Evolutionary conservation across 139 green algal genomes (phyloP).

Genomic region (Chlamydomonas schloesseri): DNA sequence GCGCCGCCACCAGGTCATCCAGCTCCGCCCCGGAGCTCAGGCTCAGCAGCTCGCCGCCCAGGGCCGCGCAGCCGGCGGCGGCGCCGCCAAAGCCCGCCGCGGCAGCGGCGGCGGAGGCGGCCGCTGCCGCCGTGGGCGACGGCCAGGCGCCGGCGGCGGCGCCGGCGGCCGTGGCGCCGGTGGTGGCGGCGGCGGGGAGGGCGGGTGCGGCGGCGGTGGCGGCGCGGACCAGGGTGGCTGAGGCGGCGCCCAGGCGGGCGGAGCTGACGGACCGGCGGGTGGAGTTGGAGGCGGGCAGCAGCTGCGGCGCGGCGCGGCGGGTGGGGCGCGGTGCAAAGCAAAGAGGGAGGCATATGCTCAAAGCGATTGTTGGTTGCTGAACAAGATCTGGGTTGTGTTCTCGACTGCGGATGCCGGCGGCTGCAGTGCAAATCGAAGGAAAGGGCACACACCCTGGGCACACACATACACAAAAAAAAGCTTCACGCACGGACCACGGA

Average conservation of each 20-base stretch:
- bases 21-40: background rate
- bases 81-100: background rate
- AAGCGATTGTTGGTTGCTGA: too few species aligned
- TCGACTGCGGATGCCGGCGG: too few species aligned
- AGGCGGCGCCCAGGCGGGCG: background rate
- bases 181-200: background rate
- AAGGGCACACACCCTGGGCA: too few species aligned
- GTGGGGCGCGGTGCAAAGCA: too few species aligned
- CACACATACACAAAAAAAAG: too few species aligned
- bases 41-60: conserved; percentile 19
- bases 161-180: background rate
- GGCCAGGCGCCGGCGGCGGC: background rate
- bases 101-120: too few species aligned
- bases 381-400: too few species aligned
- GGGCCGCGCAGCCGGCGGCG: background rate
- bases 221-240: background rate
- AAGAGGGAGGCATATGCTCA: too few species aligned
- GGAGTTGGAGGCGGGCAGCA: background rate
- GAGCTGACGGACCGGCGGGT: background rate
- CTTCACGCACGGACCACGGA: background rate
- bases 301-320: too few species aligned
- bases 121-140: background rate
- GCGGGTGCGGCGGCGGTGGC: background rate
- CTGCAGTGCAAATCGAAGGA: too few species aligned
- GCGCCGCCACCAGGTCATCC: background rate